Evolutionary conservation across 768 basidiomycete genomes (phyloP), one percentile per base, ranked within the genome.

Genomic region (Tulasnella sp.): DNA sequence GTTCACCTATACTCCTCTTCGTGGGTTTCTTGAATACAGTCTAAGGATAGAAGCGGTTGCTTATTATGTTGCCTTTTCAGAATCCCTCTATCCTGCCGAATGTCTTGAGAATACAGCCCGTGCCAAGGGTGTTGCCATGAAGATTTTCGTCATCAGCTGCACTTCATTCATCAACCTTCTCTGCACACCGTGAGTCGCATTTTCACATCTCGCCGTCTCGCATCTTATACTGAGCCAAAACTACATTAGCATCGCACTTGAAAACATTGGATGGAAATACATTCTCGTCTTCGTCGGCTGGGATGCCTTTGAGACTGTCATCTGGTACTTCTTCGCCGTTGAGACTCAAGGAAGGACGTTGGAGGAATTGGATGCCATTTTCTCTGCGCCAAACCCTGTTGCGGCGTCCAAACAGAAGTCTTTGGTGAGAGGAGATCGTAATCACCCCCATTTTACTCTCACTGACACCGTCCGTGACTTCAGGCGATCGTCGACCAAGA

Each of bases 291-390:
- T 80, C 54, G 81, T 81, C 29, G 79, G 70, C n/a, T 82, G 81
- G 81, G 82, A 82, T 58, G 34, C 80, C 17, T 68, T 82, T 45
- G 81, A 82, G 77, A 78, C 80, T 9, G 72, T 71, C 37, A 74
- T 80, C 37, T 83, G 82, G 82, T 82, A 80, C 77, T 78, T 82
- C 40, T 77, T 82, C 67, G 81, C 81, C 14, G 81, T 83, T 19
- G 82, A 83, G 71, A 82, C 82, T 19, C 80, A 80, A 29, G 77
- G 78, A n/a, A 72, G 78, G 22, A 78, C 78, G 5, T 64, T 78
- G 71, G 78, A 74, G 34, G 74, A 76, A 54, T 37, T 75, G 37
- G 77, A 76, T 25, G 38, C 58, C 45, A 76, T 75, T 12, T 75
- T 75, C 75, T 36, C 67, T 39, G 75, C 75, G n/a, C 70, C 74